Conservation (phyloP, 2,329 filamentous ascomycete species). For the Ophiostoma triangulosporum region DNA sequence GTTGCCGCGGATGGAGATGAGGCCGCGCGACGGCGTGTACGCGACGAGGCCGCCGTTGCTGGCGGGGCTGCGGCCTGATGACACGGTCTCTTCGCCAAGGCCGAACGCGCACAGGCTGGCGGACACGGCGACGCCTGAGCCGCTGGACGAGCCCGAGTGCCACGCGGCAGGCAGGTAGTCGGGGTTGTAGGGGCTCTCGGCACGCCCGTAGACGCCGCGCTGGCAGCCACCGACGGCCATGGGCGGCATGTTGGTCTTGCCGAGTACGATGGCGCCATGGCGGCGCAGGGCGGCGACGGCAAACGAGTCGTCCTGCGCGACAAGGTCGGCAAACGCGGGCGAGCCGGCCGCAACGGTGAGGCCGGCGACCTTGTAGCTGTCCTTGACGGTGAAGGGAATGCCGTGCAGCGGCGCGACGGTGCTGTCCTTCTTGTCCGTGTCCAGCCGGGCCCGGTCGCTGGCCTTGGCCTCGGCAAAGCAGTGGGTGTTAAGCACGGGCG, state of each 20-base stretch:
- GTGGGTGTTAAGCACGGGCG: conserved; percentile 27
- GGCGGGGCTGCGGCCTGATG: neutral
- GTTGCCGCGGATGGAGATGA: conserved; percentile 36
- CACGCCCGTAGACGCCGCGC: neutral
- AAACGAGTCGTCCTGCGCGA: neutral
- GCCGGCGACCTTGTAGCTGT: neutral
- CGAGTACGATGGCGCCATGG: neutral
- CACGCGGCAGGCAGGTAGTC: neutral
- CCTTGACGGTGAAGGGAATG: neutral
- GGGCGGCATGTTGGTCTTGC: neutral
- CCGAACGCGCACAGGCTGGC: neutral
- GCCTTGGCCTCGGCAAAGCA: neutral
- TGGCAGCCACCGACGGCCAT: neutral
- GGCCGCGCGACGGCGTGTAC: conserved; percentile 40
- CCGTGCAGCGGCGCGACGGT: neutral
- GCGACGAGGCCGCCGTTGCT: conserved; percentile 22
- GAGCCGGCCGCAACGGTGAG: neutral
- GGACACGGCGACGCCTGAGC: neutral
- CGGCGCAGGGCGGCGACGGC: neutral
- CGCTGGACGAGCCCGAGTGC: neutral
- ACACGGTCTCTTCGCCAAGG: neutral
- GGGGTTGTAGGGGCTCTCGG: neutral
- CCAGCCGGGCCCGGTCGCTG: neutral
- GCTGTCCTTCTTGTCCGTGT: neutral
- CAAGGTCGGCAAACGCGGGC: neutral